Evolutionary conservation across 129 eudicot species (phyloP).

Genomic region (Lactuca saligna): DNA sequence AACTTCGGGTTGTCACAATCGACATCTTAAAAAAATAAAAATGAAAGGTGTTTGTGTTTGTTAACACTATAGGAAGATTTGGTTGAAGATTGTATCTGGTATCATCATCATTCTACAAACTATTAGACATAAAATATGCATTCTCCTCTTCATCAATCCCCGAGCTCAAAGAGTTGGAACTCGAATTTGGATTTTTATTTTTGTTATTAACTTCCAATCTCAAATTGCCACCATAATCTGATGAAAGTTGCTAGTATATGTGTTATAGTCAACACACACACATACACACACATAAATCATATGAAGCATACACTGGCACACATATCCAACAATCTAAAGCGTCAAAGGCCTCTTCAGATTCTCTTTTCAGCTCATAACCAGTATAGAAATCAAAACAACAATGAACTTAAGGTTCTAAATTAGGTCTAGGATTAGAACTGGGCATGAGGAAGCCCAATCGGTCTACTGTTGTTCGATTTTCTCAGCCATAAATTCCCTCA

Average conservation of each 20-base stretch:
- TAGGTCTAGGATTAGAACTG: slow-evolving; percentile 65
- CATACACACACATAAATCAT: slow-evolving; percentile 68
- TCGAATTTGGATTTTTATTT: slow-evolving; percentile 24
- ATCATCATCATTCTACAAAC: slow-evolving; percentile 39
- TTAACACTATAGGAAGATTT: slow-evolving; percentile 7
- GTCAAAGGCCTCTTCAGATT: slow-evolving; percentile 57
- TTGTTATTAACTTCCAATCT: slow-evolving; percentile 23
- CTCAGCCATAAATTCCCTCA: slow-evolving; percentile 72
- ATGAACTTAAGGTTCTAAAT: slow-evolving; percentile 68
- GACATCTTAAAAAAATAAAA: too few relatives aligned
- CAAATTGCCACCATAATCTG: slow-evolving; percentile 18
- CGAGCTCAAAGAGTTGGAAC: slow-evolving; percentile 39
- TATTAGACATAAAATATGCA: slow-evolving; percentile 29
- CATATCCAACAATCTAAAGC: slow-evolving; percentile 74
- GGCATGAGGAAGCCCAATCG: slow-evolving; percentile 83
- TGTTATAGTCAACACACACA: slow-evolving; percentile 64
- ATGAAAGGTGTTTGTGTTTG: not conserved
- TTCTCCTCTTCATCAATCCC: slow-evolving; percentile 44
- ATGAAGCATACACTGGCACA: slow-evolving; percentile 65
- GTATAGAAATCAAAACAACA: slow-evolving; percentile 40
- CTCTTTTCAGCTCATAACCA: slow-evolving; percentile 53
- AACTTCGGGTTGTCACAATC: too few relatives aligned
- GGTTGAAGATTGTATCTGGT: slow-evolving; percentile 37
- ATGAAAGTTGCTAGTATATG: slow-evolving; percentile 34
- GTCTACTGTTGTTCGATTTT: slow-evolving; percentile 74